Conservation (phyloP, 306 rosid genomes). For the Geum urbanum region DNA sequence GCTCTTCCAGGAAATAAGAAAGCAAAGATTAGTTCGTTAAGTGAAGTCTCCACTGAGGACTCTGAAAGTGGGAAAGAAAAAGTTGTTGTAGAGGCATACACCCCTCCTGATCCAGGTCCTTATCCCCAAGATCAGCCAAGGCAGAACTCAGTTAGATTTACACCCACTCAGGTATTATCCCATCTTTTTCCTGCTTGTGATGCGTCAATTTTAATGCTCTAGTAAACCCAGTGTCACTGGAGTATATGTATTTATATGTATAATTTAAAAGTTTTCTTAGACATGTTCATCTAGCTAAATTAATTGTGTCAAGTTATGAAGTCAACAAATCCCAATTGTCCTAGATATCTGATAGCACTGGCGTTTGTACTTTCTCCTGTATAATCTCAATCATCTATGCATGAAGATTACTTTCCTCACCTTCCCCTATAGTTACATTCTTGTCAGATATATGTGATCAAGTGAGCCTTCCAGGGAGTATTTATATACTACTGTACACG, state of each 20-base stretch:
- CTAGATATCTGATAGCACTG: no score
- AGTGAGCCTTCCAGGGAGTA: no score
- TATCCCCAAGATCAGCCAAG: slow-evolving; percentile 99
- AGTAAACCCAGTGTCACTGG: not conserved
- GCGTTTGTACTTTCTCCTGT: no score
- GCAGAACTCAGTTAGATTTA: slow-evolving; percentile 88
- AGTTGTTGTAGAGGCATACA: slow-evolving; percentile 69
- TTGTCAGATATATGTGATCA: no score
- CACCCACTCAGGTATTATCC: slow-evolving; percentile 76
- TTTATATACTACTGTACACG: no score
- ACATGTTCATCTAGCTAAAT: no score
- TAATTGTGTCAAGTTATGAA: no score
- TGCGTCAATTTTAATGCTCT: not conserved
- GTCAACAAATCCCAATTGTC: no score
- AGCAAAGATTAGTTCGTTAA: slow-evolving; percentile 38
- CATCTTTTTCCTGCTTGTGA: slow-evolving; percentile 8
- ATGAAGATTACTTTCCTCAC: no score
- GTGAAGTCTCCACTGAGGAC: slow-evolving; percentile 36
- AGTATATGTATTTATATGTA: not conserved
- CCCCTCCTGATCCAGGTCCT: slow-evolving; percentile 95
- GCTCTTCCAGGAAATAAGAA: slow-evolving; percentile 49
- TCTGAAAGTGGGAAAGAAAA: slow-evolving; percentile 50
- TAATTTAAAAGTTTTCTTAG: not conserved
- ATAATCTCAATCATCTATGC: no score
- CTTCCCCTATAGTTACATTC: no score